Conservation (phyloP, 331 rosid species). For the Spiraea crenata region DNA sequence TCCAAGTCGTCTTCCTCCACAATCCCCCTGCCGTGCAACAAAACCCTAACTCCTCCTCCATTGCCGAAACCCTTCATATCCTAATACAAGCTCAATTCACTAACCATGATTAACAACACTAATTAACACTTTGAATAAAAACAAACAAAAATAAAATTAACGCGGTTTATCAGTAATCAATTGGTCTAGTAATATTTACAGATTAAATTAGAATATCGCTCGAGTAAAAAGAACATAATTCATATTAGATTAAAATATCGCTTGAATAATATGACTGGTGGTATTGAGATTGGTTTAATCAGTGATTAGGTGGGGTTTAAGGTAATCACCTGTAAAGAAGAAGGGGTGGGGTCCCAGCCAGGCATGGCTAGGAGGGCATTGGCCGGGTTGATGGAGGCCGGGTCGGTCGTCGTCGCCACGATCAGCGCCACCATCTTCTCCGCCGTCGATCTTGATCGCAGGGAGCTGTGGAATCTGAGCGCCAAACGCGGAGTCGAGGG, state of each 20-base stretch:
- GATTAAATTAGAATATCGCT: too few species aligned
- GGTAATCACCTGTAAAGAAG: conserved; percentile 51
- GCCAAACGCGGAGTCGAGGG: background rate
- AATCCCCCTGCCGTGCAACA: conserved; percentile 60
- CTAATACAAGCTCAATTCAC: conserved; percentile 21
- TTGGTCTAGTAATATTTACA: background rate
- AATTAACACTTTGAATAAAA: too few species aligned
- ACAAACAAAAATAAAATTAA: background rate
- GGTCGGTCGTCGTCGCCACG: conserved; percentile 79
- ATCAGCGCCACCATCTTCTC: conserved; percentile 63
- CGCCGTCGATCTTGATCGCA: background rate
- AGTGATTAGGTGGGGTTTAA: background rate
- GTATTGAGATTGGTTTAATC: too few species aligned
- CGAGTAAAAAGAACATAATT: too few species aligned
- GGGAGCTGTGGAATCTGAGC: background rate
- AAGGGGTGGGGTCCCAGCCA: conserved; percentile 58
- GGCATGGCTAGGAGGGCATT: conserved; percentile 64
- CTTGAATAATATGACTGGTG: too few species aligned
- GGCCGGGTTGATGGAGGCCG: conserved; percentile 89
- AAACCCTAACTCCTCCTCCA: conserved; percentile 45
- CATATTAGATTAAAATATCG: too few species aligned
- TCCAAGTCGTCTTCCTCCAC: conserved; percentile 71
- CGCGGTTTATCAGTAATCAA: too few species aligned
- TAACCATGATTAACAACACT: background rate
- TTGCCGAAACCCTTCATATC: conserved; percentile 59